Evolutionary conservation across 176 grass and related monocot genomes (phyloP), one percentile per base, ranked within the genome.

Genomic region (Miscanthus lutarioriparius): DNA sequence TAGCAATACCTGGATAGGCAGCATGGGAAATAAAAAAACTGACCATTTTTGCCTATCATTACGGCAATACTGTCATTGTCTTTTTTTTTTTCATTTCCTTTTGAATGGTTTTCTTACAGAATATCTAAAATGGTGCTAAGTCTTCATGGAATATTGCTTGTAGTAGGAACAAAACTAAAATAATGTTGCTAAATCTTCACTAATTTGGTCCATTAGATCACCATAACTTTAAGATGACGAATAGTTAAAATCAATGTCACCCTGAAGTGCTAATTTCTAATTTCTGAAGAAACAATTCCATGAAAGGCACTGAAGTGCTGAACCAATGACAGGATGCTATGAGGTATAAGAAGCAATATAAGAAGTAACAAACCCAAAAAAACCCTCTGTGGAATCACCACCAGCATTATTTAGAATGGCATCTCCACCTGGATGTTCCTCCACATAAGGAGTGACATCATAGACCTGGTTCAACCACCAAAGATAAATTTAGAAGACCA

Each of bases 341-440:
- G 8, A 77, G 76, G 85, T 66, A 79, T n/a, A 82, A 30, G 47
- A 53, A 71, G 81, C 28, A 82, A 22, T 54, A 22, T 47, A 72
- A 13, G 4, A 45, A 72, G 23, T 48, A 78, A 91, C 88, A 71
- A 41, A 97, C 92, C 92, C 92, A 38, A 84, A 94, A 89, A 92
- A 94, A 0, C 95, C 95, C 71, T 97, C 84, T 0, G 92, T 94
- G 4, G 95, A 97, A 90, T 94, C 88, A 76, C 61, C 78, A 64
- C 92, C 95, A 73, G 95, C 95, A 86, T 97, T 97, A 81, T 94
- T 94, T 80, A 94, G 73, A 79, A 94, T 97, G 44, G 88, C 92
- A 51, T 97, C 95, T 61, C 90, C 92, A 0, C 95, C 95, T 38
- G 95, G 95, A 89, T 97, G 95, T 87, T 97, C 95, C 75, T 94